phyloP scores from a whole-genome alignment of 192 early-diverging fungal species.

The Podila epigama region DNA sequence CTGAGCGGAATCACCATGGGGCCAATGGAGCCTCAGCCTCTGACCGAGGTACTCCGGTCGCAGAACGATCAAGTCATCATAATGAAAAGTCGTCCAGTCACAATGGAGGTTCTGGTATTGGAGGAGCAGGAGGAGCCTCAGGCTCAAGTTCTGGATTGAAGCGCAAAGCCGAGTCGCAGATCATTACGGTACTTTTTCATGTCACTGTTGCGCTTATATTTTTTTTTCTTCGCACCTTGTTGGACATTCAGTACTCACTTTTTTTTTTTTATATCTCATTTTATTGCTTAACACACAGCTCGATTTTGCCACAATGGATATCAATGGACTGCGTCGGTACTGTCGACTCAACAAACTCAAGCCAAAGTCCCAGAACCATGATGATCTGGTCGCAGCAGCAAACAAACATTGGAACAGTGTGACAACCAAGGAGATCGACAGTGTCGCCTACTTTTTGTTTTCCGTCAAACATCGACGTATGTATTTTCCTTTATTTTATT shows the following conservation, averaged over 20 bases:
- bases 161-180: slow-evolving; percentile 39
- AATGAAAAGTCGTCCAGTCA: neutral
- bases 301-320: slow-evolving; percentile 24
- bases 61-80: slow-evolving; percentile 3
- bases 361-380: slow-evolving; percentile 30
- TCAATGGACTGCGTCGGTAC: slow-evolving; percentile 33
- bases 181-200: slow-evolving; percentile 25
- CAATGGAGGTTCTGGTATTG: neutral
- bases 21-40: slow-evolving; percentile 5
- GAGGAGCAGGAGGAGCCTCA: neutral
- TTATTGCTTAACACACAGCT: slow-evolving; percentile 7
- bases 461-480: slow-evolving; percentile 48
- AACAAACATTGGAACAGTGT: slow-evolving; percentile 31
- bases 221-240: too few relatives aligned
- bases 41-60: slow-evolving; percentile 13
- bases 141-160: slow-evolving; percentile 8
- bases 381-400: slow-evolving; percentile 23
- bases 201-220: neutral
- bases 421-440: slow-evolving; percentile 30
- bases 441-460: slow-evolving; percentile 49
- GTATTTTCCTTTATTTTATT: neutral
- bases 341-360: slow-evolving; percentile 45
- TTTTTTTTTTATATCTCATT: too few relatives aligned
- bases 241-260: too few relatives aligned
- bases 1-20: slow-evolving; percentile 11